These are phyloP conservation scores for Pythium guiyangense DNA, from an alignment of 352 stramenopile genomes.

Conservation along the genomic window DNA sequence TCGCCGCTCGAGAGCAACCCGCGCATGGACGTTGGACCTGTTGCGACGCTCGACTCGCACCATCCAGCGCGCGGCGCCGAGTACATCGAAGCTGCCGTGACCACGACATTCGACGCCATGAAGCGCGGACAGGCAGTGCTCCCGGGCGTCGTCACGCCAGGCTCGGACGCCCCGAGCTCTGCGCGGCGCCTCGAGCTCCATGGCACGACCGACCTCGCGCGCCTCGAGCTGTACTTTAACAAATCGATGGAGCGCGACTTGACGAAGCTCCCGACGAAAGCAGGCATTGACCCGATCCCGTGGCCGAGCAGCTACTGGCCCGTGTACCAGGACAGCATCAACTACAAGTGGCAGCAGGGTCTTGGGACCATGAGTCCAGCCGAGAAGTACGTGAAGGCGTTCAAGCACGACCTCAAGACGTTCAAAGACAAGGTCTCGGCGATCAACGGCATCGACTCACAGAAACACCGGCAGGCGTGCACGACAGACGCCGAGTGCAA, in stretches of 20 bases:
- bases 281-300: slow-evolving; percentile 34
- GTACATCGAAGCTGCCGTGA: neutral
- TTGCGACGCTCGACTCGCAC: slow-evolving; percentile 25
- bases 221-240: slow-evolving; percentile 46
- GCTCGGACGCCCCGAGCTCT: slow-evolving; percentile 1
- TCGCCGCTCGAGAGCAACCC: slow-evolving; percentile 22
- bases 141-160: slow-evolving; percentile 7
- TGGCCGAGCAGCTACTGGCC: slow-evolving; percentile 77
- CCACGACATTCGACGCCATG: slow-evolving; percentile 20
- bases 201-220: slow-evolving; percentile 37
- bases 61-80: slow-evolving; percentile 27
- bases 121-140: slow-evolving; percentile 7
- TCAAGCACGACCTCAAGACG: slow-evolving; percentile 30
- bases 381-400: slow-evolving; percentile 48
- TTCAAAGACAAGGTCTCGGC: slow-evolving; percentile 47
- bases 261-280: slow-evolving; percentile 44
- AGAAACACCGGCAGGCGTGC: slow-evolving; percentile 24
- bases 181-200: slow-evolving; percentile 30
- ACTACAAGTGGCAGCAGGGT: slow-evolving; percentile 36
- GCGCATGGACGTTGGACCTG: slow-evolving; percentile 16
- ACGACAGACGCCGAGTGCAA: slow-evolving; percentile 26
- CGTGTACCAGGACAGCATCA: slow-evolving; percentile 56
- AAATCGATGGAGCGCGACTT: slow-evolving; percentile 40
- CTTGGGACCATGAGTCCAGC: slow-evolving; percentile 29
- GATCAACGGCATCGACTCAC: slow-evolving; percentile 40